Base-by-base conservation (phyloP, 2,329 filamentous ascomycete genomes). In the Fusarium devonianum region DNA sequence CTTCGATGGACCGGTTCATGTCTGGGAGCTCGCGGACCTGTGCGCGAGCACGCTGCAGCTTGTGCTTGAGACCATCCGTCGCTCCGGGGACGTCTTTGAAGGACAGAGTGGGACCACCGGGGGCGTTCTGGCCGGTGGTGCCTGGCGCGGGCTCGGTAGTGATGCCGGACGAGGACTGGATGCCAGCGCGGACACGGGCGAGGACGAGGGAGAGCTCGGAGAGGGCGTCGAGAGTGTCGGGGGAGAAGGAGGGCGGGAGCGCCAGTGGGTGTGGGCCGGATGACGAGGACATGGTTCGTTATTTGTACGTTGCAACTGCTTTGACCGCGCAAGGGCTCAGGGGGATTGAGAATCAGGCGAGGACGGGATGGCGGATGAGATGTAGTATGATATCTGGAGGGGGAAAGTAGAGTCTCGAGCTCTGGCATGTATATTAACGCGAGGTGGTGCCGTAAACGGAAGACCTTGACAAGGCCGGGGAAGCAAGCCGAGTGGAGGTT, bases 201-300 rank as follows among this genome's bases (percentile, higher is more conserved):
- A 97, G 84, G 60, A 96, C 84, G 50, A 85, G 80, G 66, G 90
- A 87, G 43, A 97, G 84, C 66, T 92, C 85, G 18, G 92, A 90
- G 43, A 96, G 82, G 62, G 91, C 84, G 76, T 96, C 92, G 75
- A 97, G 90, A 38, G 85, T 85, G 71, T 92, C 87, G 19, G 92
- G 89, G 38, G 89, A 83, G 55, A 94, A 88, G 46, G 87, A 84
- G 3, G 82, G 74, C 22, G 87, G 80, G 49, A 83, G 75, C 56
- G 77, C 75, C 66, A 80, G 77, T 16, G 73, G 75, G 66, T 73
- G 76, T 36, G 73, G 63, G 28, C 51, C 43, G 21, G 60, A 50
- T 34, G 74, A 73, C 67, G 67, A 53, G 43, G 63, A 35, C 63
- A 66, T 66, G 36, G 42, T 56, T 47, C 40, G 47, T 45, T 46